A percentile compares a stretch with the other conserved stretches of the same genome.
These are phyloP conservation scores for Globisporangium heterothallicum DNA, from an alignment of 352 stramenopile genomes.

Conservation along the genomic window DNA sequence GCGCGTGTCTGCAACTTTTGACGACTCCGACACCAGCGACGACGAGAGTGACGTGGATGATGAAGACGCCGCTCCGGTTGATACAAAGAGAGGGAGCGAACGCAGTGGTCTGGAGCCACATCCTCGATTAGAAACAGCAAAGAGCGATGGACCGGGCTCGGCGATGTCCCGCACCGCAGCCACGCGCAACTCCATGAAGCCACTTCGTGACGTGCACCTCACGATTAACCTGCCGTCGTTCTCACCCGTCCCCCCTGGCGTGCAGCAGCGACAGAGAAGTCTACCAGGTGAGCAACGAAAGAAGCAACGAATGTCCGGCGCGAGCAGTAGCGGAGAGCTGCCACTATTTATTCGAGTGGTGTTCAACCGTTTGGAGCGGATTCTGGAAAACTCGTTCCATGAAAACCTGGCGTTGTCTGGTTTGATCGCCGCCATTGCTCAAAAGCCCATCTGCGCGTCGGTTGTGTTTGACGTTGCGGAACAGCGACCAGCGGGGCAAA, in stretches of 20 bases:
- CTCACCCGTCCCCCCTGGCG: conserved; percentile 37
- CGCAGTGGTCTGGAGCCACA: too few relatives aligned
- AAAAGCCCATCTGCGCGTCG: conserved; percentile 43
- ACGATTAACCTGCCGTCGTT: conserved; percentile 67
- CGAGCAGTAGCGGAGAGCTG: conserved; percentile 10
- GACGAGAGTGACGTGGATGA: conserved; percentile 33
- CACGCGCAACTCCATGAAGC: conserved; percentile 61
- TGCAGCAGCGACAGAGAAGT: conserved; percentile 12
- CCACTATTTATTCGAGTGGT: conserved; percentile 71
- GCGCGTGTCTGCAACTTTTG: conserved; percentile 36
- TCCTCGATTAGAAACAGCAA: too few relatives aligned
- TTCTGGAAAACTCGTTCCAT: conserved; percentile 79
- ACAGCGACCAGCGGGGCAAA: conserved; percentile 29
- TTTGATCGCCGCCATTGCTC: conserved; percentile 62
- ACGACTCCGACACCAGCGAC: conserved; percentile 30
- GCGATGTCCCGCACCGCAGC: conserved; percentile 42
- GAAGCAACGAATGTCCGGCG: conserved; percentile 8
- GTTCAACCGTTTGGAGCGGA: conserved; percentile 62
- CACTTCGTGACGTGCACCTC: conserved; percentile 56
- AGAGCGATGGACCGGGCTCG: conserved; percentile 5
- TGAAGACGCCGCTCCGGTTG: not conserved
- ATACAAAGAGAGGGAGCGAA: not conserved
- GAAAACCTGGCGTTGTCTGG: conserved; percentile 81
- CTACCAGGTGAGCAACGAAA: conserved; percentile 3
- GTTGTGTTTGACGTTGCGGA: conserved; percentile 60